These are phyloP conservation scores for Otatea glauca DNA, from an alignment of 176 grass and related monocot genomes.

Conservation along the genomic window DNA sequence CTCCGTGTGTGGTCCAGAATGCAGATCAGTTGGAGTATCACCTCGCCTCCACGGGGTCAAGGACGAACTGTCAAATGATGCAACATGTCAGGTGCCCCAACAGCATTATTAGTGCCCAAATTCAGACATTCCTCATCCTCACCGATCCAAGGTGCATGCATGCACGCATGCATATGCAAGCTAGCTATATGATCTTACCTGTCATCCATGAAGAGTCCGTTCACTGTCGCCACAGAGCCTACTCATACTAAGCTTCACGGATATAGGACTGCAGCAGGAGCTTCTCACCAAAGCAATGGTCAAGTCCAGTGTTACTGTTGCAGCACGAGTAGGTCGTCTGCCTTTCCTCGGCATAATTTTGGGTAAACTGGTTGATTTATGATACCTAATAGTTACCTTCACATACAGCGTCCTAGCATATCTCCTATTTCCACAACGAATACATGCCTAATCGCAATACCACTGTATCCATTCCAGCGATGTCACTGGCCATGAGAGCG, in stretches of 20 bases:
- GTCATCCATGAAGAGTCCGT: not conserved
- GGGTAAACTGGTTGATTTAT: too few relatives aligned
- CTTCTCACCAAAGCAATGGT: not conserved
- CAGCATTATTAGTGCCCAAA: not conserved
- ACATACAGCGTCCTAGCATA: too few relatives aligned
- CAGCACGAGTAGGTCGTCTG: not conserved
- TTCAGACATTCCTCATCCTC: slow-evolving; percentile 50
- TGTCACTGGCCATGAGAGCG: slow-evolving; percentile 47
- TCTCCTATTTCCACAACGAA: too few relatives aligned
- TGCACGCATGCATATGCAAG: not conserved
- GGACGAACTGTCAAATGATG: slow-evolving; percentile 19
- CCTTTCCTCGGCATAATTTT: too few relatives aligned
- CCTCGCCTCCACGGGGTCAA: not conserved
- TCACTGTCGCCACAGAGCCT: not conserved
- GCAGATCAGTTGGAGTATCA: not conserved
- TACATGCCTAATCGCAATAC: too few relatives aligned
- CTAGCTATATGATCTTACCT: not conserved
- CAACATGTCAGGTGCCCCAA: slow-evolving; percentile 27
- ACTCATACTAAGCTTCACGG: not conserved
- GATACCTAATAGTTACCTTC: too few relatives aligned
- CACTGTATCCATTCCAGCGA: slow-evolving; percentile 8
- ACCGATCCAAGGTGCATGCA: slow-evolving; percentile 27
- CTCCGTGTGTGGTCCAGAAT: not conserved
- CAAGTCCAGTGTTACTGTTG: not conserved
- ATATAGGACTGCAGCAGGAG: not conserved